Base-by-base conservation (phyloP, 139 green algal genomes). In the Chlamydomonas sp. region DNA sequence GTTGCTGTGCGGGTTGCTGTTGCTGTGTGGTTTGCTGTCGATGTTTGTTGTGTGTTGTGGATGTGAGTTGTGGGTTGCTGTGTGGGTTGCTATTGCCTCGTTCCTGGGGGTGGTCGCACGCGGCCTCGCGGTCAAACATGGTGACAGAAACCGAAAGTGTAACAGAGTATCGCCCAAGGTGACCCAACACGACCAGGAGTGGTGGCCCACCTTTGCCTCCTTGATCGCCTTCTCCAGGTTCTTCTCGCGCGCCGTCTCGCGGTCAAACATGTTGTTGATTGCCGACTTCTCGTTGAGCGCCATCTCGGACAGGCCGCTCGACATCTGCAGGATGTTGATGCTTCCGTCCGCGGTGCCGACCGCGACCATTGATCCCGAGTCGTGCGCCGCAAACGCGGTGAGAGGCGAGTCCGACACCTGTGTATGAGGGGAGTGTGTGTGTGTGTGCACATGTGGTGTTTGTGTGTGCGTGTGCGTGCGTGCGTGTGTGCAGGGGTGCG, bases 201-300 rank as follows among this genome's bases (percentile, higher is more conserved):
- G n/a, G n/a, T n/a, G n/a, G n/a, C n/a, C n/a, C 29, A 88, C 75
- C 81, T 92, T 94, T 65, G 88, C 81, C 77, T 97, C 92, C 79
- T 94, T 96, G 47, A 81, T 81, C 0, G 81, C 85, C 80, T 95
- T 95, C 63, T 97, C 92, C 48, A 96, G 69, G 71, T 95, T 96
- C 80, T 94, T 96, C 79, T 97, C 92, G 31, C 79, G 66, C 60
- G 81, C 76, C 43, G 77, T 84, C 67, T 90, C 84, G 13, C 82
- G 76, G 58, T 90, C 82, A 38, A 88, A 80, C 84, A 90, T 85
- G 57, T 76, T 76, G 69, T 83, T 81, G 62, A 95, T 88, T 35
- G 67, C 71, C 39, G 83, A 67, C 80, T 93, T 93, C 81, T 97
- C 92, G 37, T 88, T 91, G 30, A 82, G 81, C 60, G 90, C 84